A percentile compares a stretch with the other conserved stretches of the same genome.
phyloP scores from a whole-genome alignment of 2,329 filamentous ascomycete species.

The Rutstroemia sp. region DNA sequence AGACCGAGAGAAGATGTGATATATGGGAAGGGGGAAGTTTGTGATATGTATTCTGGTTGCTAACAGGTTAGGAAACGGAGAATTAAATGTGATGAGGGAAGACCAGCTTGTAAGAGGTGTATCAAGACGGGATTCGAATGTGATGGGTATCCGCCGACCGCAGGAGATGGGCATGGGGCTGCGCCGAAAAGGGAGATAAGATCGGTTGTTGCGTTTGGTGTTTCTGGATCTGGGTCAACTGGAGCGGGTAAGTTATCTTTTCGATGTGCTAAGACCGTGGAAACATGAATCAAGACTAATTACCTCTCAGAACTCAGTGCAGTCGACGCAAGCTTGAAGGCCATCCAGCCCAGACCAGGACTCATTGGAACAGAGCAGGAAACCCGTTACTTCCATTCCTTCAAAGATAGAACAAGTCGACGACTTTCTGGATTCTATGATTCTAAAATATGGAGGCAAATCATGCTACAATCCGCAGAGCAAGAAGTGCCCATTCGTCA shows the following conservation, averaged over 20 bases:
- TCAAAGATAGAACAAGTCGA: background rate
- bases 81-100: background rate
- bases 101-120: background rate
- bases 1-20: background rate
- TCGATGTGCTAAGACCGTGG: background rate
- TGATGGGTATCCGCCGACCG: background rate
- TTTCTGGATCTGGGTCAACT: background rate
- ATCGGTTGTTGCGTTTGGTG: background rate
- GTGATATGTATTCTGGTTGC: too few species aligned
- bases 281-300: background rate
- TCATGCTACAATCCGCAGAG: background rate
- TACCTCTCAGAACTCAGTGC: background rate
- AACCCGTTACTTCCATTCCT: background rate
- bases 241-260: too few species aligned
- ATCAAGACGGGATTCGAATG: background rate
- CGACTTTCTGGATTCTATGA: background rate
- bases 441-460: background rate
- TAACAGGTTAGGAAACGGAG: background rate
- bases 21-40: background rate
- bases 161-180: too few species aligned
- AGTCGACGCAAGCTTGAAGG: background rate
- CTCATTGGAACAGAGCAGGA: background rate
- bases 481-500: background rate
- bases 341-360: background rate
- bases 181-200: background rate